Evolutionary conservation across 768 basidiomycete species (phyloP).

Genomic region (Austroboletus eburneus): DNA sequence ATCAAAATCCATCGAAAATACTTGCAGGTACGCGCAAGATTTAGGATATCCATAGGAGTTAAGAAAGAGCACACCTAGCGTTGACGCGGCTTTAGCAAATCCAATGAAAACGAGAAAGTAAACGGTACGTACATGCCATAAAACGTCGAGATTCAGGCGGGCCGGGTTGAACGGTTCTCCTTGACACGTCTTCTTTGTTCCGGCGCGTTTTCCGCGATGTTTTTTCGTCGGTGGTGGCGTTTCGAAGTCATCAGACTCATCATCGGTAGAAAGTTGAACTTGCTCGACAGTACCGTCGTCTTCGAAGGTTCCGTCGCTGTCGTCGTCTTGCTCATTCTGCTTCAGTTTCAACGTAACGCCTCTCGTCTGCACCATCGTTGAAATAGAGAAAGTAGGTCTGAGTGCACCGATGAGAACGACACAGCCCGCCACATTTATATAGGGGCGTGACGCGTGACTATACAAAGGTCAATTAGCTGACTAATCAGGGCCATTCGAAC

Average conservation of each 20-base stretch:
- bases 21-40: conserved; percentile 37
- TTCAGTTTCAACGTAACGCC: background rate
- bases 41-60: conserved; percentile 22
- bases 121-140: conserved; percentile 2
- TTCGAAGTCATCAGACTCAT: too few species aligned
- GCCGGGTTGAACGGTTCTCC: background rate
- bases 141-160: conserved; percentile 6
- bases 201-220: background rate
- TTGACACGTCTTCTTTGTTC: background rate
- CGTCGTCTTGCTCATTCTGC: too few species aligned
- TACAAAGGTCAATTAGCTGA: too few species aligned
- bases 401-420: too few species aligned
- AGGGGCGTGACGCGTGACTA: too few species aligned
- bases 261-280: too few species aligned
- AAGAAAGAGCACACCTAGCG: conserved; percentile 17
- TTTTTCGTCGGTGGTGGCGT: background rate
- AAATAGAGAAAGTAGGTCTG: too few species aligned
- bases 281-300: too few species aligned
- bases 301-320: too few species aligned
- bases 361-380: conserved; percentile 1
- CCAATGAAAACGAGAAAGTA: background rate
- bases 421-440: too few species aligned
- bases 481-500: too few species aligned
- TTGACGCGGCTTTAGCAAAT: conserved; percentile 2
- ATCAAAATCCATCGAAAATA: conserved; percentile 36